Evolutionary conservation across 192 early-diverging fungal genomes (phyloP).

Genomic region (Coemansia aciculifera): DNA sequence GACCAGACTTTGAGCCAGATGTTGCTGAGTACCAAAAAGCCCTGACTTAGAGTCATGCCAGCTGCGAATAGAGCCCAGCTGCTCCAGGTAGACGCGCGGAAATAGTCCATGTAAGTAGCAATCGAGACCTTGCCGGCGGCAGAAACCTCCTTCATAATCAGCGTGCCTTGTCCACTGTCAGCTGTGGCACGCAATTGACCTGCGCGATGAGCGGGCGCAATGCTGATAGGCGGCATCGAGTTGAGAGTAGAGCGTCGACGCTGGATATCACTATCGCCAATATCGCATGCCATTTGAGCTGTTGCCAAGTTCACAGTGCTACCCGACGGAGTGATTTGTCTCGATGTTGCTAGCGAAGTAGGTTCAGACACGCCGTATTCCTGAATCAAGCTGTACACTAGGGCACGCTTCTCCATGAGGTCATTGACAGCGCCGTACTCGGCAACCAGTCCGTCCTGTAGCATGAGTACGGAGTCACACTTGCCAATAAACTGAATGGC

Average conservation of each 20-base stretch:
- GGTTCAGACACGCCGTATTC: conserved; percentile 63
- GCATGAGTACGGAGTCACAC: conserved; percentile 66
- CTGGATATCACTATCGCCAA: conserved; percentile 2
- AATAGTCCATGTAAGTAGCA: conserved; percentile 77
- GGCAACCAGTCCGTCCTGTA: conserved; percentile 70
- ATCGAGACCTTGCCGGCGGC: conserved; percentile 73
- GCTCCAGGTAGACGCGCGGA: conserved; percentile 67
- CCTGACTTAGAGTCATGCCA: conserved; percentile 60
- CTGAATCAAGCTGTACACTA: conserved; percentile 67
- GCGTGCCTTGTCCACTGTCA: conserved; percentile 15
- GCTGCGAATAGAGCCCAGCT: conserved; percentile 61
- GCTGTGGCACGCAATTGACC: conserved; percentile 10
- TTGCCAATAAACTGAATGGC: conserved; percentile 77
- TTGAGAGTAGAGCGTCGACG: conserved; percentile 30
- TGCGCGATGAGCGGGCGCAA: conserved; percentile 43
- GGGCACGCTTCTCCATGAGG: conserved; percentile 64
- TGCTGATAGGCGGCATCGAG: conserved; percentile 58
- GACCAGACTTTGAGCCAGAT: conserved; percentile 75
- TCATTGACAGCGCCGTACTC: conserved; percentile 69
- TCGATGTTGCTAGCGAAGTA: conserved; percentile 7
- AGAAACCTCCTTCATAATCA: conserved; percentile 78
- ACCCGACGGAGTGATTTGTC: not conserved
- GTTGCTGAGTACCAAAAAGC: conserved; percentile 58
- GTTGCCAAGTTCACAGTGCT: not conserved
- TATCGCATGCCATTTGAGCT: not conserved